Evolutionary conservation across 148 eudicot genomes (phyloP).

Genomic region (Fallopia convolvulus): DNA sequence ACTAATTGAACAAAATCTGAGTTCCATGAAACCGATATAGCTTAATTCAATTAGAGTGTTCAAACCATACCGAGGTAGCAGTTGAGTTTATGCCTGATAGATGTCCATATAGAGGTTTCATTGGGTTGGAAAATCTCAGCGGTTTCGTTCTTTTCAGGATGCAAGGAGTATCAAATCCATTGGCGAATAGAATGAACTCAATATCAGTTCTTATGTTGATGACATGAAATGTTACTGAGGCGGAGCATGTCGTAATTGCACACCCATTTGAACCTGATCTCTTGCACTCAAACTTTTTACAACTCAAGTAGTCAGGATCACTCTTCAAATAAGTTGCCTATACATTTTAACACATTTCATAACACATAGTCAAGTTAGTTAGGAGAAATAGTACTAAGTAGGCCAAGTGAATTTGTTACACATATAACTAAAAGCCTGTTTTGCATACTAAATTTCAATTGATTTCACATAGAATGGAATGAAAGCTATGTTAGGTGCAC

Average conservation of each 20-base stretch:
- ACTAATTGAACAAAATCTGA: too few species aligned
- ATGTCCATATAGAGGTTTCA: conserved; percentile 61
- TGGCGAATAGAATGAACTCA: conserved; percentile 62
- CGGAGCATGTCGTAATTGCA: conserved; percentile 45
- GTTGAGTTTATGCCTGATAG: conserved; percentile 58
- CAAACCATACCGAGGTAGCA: conserved; percentile 39
- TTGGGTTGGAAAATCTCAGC: conserved; percentile 50
- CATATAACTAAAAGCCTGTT: too few species aligned
- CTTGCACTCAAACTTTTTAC: conserved; percentile 54
- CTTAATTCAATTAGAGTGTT: not conserved
- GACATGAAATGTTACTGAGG: conserved; percentile 58
- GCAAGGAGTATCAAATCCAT: conserved; percentile 64
- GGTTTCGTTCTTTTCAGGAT: conserved; percentile 41
- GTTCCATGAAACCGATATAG: not conserved
- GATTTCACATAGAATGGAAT: too few species aligned
- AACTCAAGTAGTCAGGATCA: conserved; percentile 58
- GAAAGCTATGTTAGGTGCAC: not conserved
- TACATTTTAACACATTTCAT: not conserved
- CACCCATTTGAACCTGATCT: conserved; percentile 29
- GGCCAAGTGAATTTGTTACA: not conserved
- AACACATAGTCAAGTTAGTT: not conserved
- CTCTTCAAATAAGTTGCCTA: conserved; percentile 61
- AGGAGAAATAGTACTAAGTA: not conserved
- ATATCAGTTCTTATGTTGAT: conserved; percentile 73
- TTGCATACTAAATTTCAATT: too few species aligned